Percentiles rank a stretch among this genome's conserved stretches.
Evolutionary conservation across 768 basidiomycete species (phyloP).

Genomic region (Calocybe cyanea): DNA sequence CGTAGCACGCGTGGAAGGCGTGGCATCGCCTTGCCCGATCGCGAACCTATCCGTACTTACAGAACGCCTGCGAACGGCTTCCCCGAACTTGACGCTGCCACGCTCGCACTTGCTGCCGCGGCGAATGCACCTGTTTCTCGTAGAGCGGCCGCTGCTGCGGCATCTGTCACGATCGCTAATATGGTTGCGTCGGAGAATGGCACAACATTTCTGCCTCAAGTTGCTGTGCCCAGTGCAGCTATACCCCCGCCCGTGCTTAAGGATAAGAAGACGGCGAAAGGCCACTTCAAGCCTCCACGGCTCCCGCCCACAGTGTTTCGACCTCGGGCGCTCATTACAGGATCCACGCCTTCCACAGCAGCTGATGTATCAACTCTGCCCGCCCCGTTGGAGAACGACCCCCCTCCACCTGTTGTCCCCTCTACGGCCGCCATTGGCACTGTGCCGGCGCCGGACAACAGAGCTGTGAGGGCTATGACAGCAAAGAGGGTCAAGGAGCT

Average conservation of each 20-base stretch:
- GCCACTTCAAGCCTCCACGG: conserved; percentile 69
- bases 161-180: conserved; percentile 80
- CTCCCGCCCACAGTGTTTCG: conserved; percentile 52
- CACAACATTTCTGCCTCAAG: conserved; percentile 49
- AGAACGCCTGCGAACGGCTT: conserved; percentile 86
- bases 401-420: conserved; percentile 34
- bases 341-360: conserved; percentile 66
- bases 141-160: conserved; percentile 84
- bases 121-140: conserved; percentile 67
- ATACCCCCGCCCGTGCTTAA: conserved; percentile 20
- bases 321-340: conserved; percentile 54
- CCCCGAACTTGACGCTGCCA: conserved; percentile 73
- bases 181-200: conserved; percentile 94
- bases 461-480: conserved; percentile 42
- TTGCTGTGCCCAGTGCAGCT: conserved; percentile 30
- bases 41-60: conserved; percentile 88
- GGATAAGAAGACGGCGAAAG: conserved; percentile 35
- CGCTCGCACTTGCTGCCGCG: conserved; percentile 60
- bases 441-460: conserved; percentile 39
- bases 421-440: conserved; percentile 6
- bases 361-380: conserved; percentile 56
- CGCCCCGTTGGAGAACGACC: conserved; percentile 59
- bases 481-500: conserved; percentile 69
- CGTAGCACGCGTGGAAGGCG: conserved; percentile 79
- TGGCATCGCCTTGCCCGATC: conserved; percentile 84